Evolutionary conservation across 768 basidiomycete genomes (phyloP), one percentile per base, ranked within the genome.

Genomic region (Tulasnella sp.): DNA sequence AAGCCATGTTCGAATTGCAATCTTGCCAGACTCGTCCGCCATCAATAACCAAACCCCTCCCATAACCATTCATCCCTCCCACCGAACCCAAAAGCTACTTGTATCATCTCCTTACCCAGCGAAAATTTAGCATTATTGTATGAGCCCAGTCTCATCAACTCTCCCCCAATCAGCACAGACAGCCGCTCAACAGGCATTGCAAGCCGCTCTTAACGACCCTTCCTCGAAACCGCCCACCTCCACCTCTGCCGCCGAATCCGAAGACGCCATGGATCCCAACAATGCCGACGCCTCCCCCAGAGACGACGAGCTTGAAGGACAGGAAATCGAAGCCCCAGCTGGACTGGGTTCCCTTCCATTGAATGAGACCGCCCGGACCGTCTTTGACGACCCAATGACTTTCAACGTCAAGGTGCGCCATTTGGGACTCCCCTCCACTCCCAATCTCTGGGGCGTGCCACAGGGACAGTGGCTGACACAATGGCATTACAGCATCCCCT

Each of bases 351-450:
- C 37, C 40, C 67, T 73, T 39, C 75, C 61, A 61, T 70, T 57
- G 92, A 92, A 48, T 35, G 92, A 94, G 77, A 89, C 87, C 77
- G 93, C 96, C 82, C 89, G 92, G 81, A 99, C 98, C 32, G 93
- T 99, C 71, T 98, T 99, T 85, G 95, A 90, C 82, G 93, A 96
- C 85, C 91, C 94, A 29, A 90, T 88, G 82, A 93, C 93, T 82
- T 99, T 98, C 86, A 98, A 97, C 83, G 95, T 98, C 86, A 99
- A 98, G 88, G 97, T 96, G 79, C 79, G 81, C 3, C 74, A 81
- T 9, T 80, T 42, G 11, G 9, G 13, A 5, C 2, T 35, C 35
- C 35, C 78, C 74, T 75, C 81, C 11, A 61, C n/a, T 83, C 81
- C 76, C 42, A 11, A 13, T 23, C 55, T n/a, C 42, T 42, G 23